Percentiles rank a stretch among this genome's conserved stretches.
Conservation (phyloP, 2,329 filamentous ascomycete genomes). For the Trichoderma koningii region DNA sequence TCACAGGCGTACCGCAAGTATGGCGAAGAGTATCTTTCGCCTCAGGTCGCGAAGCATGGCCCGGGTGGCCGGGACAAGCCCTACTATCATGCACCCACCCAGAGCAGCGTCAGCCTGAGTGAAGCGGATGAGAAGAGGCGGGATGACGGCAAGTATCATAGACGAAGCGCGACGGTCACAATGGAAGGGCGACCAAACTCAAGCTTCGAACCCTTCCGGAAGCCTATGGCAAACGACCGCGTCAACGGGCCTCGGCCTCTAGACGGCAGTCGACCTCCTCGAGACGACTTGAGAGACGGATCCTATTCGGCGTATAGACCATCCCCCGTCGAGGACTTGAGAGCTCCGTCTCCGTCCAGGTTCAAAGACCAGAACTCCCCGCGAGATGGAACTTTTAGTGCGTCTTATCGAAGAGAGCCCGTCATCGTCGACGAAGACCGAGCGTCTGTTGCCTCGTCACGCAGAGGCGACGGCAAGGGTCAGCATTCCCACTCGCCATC, state of each 20-base stretch:
- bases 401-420: constrained; percentile 1
- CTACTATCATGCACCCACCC: constrained; percentile 43
- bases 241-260: constrained; percentile 34
- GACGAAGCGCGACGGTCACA: constrained; percentile 36
- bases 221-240: constrained; percentile 41
- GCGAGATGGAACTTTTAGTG: constrained; percentile 40
- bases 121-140: constrained; percentile 32
- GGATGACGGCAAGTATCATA: constrained; percentile 33
- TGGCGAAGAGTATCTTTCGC: constrained; percentile 45
- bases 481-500: constrained; percentile 39
- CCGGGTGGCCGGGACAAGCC: constrained; percentile 47
- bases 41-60: constrained; percentile 46
- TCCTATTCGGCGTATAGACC: constrained; percentile 35
- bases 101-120: constrained; percentile 35
- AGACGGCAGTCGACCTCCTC: constrained; percentile 35
- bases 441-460: constrained; percentile 32
- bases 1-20: constrained; percentile 34
- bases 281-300: constrained; percentile 37
- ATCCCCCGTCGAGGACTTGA: constrained; percentile 31
- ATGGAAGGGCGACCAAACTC: constrained; percentile 35
- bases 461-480: constrained; percentile 30
- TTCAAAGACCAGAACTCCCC: constrained; percentile 42
- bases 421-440: constrained; percentile 40
- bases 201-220: constrained; percentile 35
- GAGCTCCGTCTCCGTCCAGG: constrained; percentile 29